A percentile compares a stretch with the other conserved stretches of the same genome.
Conservation (phyloP, 2,329 filamentous ascomycete species). For the Dactylellina leptospora region DNA sequence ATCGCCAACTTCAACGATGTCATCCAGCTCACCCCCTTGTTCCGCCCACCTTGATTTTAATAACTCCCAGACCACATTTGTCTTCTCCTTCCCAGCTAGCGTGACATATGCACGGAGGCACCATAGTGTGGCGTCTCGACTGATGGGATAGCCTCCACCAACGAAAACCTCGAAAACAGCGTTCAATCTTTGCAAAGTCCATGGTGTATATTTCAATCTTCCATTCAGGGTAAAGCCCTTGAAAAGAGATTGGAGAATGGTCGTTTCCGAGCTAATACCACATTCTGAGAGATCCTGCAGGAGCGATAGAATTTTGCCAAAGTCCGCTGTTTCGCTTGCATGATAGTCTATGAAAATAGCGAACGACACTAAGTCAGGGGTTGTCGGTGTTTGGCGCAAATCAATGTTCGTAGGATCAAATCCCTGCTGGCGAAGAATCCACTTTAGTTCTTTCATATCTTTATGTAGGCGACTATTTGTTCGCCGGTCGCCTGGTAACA, state of each 20-base stretch:
- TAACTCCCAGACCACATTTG: conserved; percentile 39
- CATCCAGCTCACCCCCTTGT: conserved; percentile 36
- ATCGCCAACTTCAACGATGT: conserved; percentile 34
- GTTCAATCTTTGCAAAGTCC: conserved; percentile 76
- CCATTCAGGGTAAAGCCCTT: conserved; percentile 82
- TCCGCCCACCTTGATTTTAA: conserved; percentile 43
- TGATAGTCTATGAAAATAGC: conserved; percentile 80
- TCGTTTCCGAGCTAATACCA: conserved; percentile 74
- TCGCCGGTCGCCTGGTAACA: background rate
- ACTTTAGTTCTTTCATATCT: conserved; percentile 55
- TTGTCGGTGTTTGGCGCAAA: conserved; percentile 31
- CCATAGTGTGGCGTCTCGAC: conserved; percentile 47
- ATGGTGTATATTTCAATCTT: conserved; percentile 70
- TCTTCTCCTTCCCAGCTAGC: conserved; percentile 58
- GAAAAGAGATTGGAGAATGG: conserved; percentile 82
- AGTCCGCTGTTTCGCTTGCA: conserved; percentile 72
- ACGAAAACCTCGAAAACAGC: conserved; percentile 74
- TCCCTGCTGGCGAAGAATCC: conserved; percentile 53
- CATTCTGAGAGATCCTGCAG: conserved; percentile 81
- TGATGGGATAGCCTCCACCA: conserved; percentile 57
- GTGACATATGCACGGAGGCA: conserved; percentile 55
- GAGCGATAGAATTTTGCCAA: conserved; percentile 74
- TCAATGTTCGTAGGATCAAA: conserved; percentile 47
- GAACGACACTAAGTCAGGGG: conserved; percentile 53
- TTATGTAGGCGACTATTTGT: conserved; percentile 29